Conservation (phyloP, 345 rosid species). For the Lumnitzera littorea region DNA sequence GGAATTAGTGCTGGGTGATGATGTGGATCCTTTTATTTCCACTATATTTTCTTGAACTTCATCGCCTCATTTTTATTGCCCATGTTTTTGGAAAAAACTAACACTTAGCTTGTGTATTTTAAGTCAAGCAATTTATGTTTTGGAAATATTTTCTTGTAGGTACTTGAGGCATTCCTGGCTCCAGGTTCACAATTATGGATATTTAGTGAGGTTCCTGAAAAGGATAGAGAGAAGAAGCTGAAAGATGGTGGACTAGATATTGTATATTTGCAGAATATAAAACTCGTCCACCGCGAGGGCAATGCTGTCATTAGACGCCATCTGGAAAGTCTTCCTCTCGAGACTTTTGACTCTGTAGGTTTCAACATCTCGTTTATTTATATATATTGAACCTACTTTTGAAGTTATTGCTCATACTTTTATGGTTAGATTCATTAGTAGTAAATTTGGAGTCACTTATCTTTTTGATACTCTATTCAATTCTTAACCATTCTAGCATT, state of each 20-base stretch:
- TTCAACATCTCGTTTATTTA: slow-evolving; percentile 5
- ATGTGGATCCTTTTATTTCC: too few species aligned
- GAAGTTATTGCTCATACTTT: not conserved
- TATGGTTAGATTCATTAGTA: not conserved
- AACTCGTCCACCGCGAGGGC: slow-evolving; percentile 76
- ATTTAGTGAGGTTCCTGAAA: slow-evolving; percentile 83
- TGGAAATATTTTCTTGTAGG: slow-evolving; percentile 32
- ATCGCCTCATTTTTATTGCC: too few species aligned
- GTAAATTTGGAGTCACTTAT: too few species aligned
- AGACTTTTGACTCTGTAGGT: slow-evolving; percentile 96
- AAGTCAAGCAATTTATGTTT: not conserved
- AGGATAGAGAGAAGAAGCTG: slow-evolving; percentile 75
- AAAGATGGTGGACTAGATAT: slow-evolving; percentile 71
- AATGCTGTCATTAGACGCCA: slow-evolving; percentile 84
- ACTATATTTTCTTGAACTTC: too few species aligned
- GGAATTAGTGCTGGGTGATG: too few species aligned
- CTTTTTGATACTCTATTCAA: too few species aligned
- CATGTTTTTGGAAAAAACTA: too few species aligned
- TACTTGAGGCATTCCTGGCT: slow-evolving; percentile 77
- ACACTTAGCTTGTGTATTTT: too few species aligned
- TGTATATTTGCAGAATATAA: slow-evolving; percentile 46
- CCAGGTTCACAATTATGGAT: slow-evolving; percentile 95
- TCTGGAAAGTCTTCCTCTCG: slow-evolving; percentile 75
- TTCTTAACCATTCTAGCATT: too few species aligned
- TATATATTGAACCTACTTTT: not conserved